phyloP scores from a whole-genome alignment of 2,329 filamentous ascomycete species.

The Colletotrichum kahawae region DNA sequence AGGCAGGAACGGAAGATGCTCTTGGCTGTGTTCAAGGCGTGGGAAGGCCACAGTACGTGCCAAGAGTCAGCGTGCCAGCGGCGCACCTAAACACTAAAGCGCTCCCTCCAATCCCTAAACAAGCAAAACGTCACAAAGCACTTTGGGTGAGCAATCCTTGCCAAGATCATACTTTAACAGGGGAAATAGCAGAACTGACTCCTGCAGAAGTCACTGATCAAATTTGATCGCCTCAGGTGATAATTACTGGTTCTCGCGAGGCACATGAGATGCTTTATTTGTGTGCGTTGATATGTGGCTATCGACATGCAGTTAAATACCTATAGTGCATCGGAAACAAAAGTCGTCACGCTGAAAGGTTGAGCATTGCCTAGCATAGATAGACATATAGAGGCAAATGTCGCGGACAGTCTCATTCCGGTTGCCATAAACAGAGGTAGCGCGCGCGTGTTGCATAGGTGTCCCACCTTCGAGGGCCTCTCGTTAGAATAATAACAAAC shows the following conservation, averaged over 20 bases:
- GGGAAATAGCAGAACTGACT: not conserved
- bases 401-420: too few species aligned
- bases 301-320: too few species aligned
- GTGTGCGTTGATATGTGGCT: too few species aligned
- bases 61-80: not conserved
- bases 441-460: too few species aligned
- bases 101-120: not conserved
- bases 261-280: too few species aligned
- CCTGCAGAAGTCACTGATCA: not conserved
- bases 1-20: not conserved
- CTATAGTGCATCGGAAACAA: too few species aligned
- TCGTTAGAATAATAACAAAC: too few species aligned
- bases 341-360: too few species aligned
- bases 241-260: not conserved
- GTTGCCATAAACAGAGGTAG: too few species aligned
- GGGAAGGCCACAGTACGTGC: not conserved
- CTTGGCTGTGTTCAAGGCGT: not conserved
- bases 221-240: not conserved
- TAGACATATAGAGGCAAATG: too few species aligned
- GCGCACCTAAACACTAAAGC: not conserved
- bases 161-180: not conserved
- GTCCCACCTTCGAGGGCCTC: too few species aligned
- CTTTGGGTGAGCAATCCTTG: not conserved
- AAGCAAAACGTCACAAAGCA: not conserved
- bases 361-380: too few species aligned